Percentiles rank a stretch among this genome's conserved stretches.
These are phyloP conservation scores for Picochlorum costavermella DNA, from an alignment of 139 green algal species.

Conservation along the genomic window DNA sequence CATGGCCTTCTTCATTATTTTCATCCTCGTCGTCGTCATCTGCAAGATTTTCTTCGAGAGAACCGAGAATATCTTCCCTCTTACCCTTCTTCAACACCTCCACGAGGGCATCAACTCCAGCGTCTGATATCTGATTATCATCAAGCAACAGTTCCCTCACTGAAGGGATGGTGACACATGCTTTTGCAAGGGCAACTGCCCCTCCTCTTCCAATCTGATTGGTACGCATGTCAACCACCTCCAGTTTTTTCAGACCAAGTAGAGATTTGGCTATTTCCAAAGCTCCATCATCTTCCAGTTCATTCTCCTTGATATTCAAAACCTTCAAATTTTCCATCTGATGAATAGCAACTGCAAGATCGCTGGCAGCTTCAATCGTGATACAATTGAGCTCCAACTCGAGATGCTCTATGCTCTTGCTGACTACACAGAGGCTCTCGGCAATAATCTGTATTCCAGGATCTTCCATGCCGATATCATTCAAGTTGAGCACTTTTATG, in stretches of 20 bases:
- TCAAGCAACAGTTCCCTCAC: conserved; percentile 60
- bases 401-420: conserved; percentile 47
- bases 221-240: conserved; percentile 41
- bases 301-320: conserved; percentile 80
- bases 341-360: conserved; percentile 44
- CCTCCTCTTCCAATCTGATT: conserved; percentile 63
- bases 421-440: conserved; percentile 27
- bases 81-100: conserved; percentile 24
- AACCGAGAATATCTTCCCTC: conserved; percentile 30
- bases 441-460: conserved; percentile 53
- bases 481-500: conserved; percentile 61
- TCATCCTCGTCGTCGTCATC: conserved; percentile 33
- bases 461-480: conserved; percentile 67
- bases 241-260: conserved; percentile 12
- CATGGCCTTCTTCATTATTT: conserved; percentile 18
- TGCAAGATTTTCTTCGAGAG: conserved; percentile 46
- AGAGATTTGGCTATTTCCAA: conserved; percentile 33
- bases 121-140: conserved; percentile 70
- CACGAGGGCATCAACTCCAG: conserved; percentile 41
- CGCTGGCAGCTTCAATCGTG: conserved; percentile 33
- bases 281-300: conserved; percentile 71
- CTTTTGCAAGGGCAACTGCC: conserved; percentile 47
- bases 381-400: conserved; percentile 80
- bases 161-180: conserved; percentile 10
- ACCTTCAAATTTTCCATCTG: conserved; percentile 37